Percentiles rank a stretch among this genome's conserved stretches.
Evolutionary conservation across 2,329 filamentous ascomycete genomes (phyloP).

Genomic region (Didymella glomerata): DNA sequence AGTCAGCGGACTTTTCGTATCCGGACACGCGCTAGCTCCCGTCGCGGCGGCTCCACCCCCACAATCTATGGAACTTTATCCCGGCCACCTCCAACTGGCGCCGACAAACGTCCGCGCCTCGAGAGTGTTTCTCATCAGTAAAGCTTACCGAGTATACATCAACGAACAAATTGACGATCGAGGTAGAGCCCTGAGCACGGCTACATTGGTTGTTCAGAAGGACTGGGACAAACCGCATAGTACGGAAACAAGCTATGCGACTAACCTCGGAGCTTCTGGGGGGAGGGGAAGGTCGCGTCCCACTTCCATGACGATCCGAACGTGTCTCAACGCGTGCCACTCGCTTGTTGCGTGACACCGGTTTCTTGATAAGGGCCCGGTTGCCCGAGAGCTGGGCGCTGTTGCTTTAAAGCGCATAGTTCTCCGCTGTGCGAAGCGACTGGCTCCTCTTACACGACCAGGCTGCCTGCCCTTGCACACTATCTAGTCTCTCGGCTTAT

Average conservation of each 20-base stretch:
- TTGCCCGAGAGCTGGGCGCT: background rate
- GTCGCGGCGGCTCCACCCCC: constrained; percentile 4
- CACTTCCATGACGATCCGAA: background rate
- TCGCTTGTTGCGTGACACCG: background rate
- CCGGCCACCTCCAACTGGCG: background rate
- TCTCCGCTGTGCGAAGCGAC: background rate
- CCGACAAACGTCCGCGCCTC: background rate
- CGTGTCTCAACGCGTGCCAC: background rate
- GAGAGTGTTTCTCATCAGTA: background rate
- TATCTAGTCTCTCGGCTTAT: background rate
- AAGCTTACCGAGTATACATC: background rate
- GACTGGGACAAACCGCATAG: background rate
- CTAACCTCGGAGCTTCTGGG: constrained; percentile 4
- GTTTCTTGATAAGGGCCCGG: background rate
- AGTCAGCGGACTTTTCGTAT: background rate
- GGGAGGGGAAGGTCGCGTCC: constrained; percentile 6
- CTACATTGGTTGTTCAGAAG: background rate
- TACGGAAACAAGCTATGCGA: background rate
- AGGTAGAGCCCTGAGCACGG: background rate
- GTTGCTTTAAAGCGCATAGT: background rate
- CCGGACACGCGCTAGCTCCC: background rate
- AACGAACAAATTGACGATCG: background rate
- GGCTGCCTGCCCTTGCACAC: background rate
- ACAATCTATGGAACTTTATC: background rate
- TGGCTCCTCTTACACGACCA: background rate